Percentiles rank a stretch among this genome's conserved stretches.
These are phyloP conservation scores for Casaregolazyma lundiana DNA, from an alignment of 1,139 yeast species.

Conservation along the genomic window DNA sequence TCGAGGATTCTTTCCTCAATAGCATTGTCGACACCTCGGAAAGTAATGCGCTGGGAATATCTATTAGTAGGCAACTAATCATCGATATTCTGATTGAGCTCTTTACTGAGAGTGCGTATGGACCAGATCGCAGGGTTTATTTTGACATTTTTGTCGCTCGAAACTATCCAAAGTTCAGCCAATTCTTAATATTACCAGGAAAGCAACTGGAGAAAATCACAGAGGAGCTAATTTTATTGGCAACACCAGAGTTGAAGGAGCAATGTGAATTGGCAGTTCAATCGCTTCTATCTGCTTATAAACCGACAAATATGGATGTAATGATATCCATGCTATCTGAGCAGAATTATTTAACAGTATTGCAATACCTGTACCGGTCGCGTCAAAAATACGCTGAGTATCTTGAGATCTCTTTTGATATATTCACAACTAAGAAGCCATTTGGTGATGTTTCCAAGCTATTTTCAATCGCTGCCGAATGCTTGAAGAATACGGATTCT, in stretches of 20 bases:
- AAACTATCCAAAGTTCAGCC: slow-evolving; percentile 74
- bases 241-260: slow-evolving; percentile 36
- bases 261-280: slow-evolving; percentile 75
- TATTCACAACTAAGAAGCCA: slow-evolving; percentile 15
- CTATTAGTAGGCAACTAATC: slow-evolving; percentile 59
- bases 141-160: slow-evolving; percentile 68
- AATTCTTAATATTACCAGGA: slow-evolving; percentile 68
- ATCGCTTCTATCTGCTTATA: slow-evolving; percentile 57
- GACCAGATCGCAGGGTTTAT: slow-evolving; percentile 33
- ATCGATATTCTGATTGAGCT: slow-evolving; percentile 60
- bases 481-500: slow-evolving; percentile 20
- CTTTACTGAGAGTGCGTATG: slow-evolving; percentile 30
- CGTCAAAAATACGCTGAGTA: slow-evolving; percentile 52
- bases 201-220: slow-evolving; percentile 47
- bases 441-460: slow-evolving; percentile 17
- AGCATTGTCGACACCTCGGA: slow-evolving; percentile 20
- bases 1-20: slow-evolving; percentile 68
- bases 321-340: slow-evolving; percentile 50
- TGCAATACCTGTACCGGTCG: slow-evolving; percentile 52
- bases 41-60: slow-evolving; percentile 18
- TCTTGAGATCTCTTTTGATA: slow-evolving; percentile 38
- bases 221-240: slow-evolving; percentile 46
- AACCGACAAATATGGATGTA: slow-evolving; percentile 46
- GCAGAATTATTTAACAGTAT: slow-evolving; percentile 53
- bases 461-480: slow-evolving; percentile 28